A percentile compares a stretch with the other conserved stretches of the same genome.
Evolutionary conservation across 768 basidiomycete genomes (phyloP).

Genomic region (Trametes sanguinea): DNA sequence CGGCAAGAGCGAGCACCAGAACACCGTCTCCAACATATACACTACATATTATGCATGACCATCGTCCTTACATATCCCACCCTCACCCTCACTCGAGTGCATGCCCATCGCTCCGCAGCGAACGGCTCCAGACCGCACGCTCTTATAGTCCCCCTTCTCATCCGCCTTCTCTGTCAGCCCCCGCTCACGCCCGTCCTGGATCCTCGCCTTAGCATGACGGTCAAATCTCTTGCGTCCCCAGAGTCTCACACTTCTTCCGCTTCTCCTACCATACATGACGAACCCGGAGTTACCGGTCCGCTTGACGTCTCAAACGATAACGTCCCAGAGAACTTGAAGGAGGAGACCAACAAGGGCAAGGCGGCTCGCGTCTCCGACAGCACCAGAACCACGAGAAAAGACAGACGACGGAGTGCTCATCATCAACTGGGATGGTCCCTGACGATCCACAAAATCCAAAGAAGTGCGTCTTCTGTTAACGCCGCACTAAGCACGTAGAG

Average conservation of each 20-base stretch:
- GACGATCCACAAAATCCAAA: conserved; percentile 39
- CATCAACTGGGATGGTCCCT: conserved; percentile 40
- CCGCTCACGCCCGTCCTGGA: background rate
- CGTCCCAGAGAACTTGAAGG: background rate
- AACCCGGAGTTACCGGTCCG: conserved; percentile 10
- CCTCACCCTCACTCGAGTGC: no score
- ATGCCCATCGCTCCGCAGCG: no score
- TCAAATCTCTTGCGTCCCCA: background rate
- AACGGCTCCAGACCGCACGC: no score
- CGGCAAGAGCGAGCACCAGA: no score
- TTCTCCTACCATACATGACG: conserved; percentile 16
- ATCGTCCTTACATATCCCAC: no score
- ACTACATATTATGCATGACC: no score
- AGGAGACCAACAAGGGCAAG: conserved; percentile 1
- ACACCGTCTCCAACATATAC: no score
- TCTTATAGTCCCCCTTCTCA: background rate
- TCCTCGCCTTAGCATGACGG: background rate
- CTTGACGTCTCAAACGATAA: conserved; percentile 4
- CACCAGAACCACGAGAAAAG: background rate
- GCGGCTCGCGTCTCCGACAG: background rate
- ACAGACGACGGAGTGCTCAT: conserved; percentile 23
- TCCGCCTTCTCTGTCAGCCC: background rate
- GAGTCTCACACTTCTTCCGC: conserved; percentile 11
- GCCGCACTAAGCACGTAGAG: background rate
- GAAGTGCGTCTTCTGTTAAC: conserved; percentile 28